Evolutionary conservation across 106 monocot genomes (phyloP), one percentile per base, ranked within the genome.

Genomic region (Apostasia shenzhenica): DNA sequence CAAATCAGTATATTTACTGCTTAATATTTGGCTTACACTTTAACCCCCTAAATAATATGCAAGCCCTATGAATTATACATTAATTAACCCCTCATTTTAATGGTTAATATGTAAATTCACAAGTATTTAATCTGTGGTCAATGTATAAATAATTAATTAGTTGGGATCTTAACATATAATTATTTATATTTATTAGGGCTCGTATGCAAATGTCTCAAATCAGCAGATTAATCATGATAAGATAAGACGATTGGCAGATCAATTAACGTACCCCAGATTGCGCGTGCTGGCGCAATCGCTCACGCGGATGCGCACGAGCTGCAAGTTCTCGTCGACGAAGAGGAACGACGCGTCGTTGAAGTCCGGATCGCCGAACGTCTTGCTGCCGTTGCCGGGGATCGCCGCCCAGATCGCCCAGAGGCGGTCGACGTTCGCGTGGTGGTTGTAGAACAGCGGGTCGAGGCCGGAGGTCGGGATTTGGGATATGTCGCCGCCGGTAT

Each of bases 401-500:
- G 10, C 41, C 40, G 14, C 7, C 77, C 77, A 77, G 4, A 77
- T 8, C 2, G 5, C 5, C 70, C 70, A 71, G 9, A 71, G 6
- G 6, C 77, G 63, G 41, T 77, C 77, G 7, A 77, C 8, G 65
- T 77, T 77, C 3, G 6, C 4, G 49, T 77, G 77, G 58, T 71
- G 77, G 1, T 63, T 48, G 57, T 43, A 65, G 49, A 77, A 77
- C 39, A 71, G 13, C 2, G 77, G 77, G n/a, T 77, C 77, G 6
- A 46, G 4, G 13, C 48, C 71, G 6, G 77, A 55, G 9, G 56
- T 41, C 9, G 38, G 14, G 40, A 71, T 13, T 0, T 1, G 1
- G 1, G 43, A 39, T 71, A 77, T 77, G 42, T 71, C 62, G 38
- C 5, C 6, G 14, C 66, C 50, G 41, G 54, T 44, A 37, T 11